phyloP scores from a whole-genome alignment of 345 rosid genomes.

The Firmiana major region DNA sequence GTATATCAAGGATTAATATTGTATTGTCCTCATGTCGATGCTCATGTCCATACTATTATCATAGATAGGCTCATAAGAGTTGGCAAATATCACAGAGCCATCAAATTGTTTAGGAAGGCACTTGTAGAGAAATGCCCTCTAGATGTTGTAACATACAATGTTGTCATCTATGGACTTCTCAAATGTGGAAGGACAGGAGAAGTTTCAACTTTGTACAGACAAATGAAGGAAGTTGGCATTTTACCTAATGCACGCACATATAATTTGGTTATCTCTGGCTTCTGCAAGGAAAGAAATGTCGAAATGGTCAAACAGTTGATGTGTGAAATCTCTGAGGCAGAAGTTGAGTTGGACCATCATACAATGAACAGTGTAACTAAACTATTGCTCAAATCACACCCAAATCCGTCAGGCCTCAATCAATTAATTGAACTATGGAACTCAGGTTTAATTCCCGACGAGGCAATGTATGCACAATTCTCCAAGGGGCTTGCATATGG shows the following conservation, averaged over 20 bases:
- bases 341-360: constrained; percentile 33
- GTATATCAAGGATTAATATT: constrained; percentile 42
- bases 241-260: constrained; percentile 39
- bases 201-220: constrained; percentile 37
- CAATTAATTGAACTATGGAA: constrained; percentile 37
- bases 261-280: constrained; percentile 40
- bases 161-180: constrained; percentile 61
- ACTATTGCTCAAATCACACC: constrained; percentile 27
- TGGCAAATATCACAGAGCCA: constrained; percentile 43
- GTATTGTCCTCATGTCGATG: constrained; percentile 35
- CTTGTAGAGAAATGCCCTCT: constrained; percentile 35
- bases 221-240: constrained; percentile 55
- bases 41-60: constrained; percentile 59
- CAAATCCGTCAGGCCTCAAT: constrained; percentile 25
- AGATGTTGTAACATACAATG: constrained; percentile 63
- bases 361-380: constrained; percentile 29
- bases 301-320: constrained; percentile 46
- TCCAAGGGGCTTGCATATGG: constrained; percentile 1
- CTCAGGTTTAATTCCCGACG: constrained; percentile 26
- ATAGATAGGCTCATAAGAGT: constrained; percentile 45
- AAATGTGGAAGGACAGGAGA: constrained; percentile 44
- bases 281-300: constrained; percentile 41
- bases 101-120: constrained; percentile 45
- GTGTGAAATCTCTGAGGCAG: constrained; percentile 43
- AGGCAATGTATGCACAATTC: constrained; percentile 9